phyloP scores from a whole-genome alignment of 208 protist genomes.

The Leishmania turanica region DNA sequence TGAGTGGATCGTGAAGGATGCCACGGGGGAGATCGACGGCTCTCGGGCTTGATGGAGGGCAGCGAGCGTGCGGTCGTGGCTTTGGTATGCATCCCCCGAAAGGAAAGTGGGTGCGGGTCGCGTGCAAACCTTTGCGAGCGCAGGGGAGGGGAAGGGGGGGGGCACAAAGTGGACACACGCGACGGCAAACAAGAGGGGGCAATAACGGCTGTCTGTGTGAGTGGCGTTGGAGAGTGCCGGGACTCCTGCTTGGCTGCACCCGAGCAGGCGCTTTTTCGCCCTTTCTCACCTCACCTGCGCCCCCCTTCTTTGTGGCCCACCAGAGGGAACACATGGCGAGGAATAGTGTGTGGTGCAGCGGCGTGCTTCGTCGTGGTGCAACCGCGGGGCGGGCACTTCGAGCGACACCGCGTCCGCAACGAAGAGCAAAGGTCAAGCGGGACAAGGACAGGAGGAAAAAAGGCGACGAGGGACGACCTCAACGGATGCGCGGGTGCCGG shows the following conservation, averaged over 20 bases:
- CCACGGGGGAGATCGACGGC: conserved; percentile 16
- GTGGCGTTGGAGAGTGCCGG: background rate
- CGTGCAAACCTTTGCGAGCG: background rate
- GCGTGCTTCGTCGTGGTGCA: background rate
- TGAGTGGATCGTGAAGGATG: conserved; percentile 44
- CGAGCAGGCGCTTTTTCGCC: background rate
- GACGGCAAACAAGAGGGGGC: background rate
- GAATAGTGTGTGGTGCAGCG: background rate
- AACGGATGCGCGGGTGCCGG: background rate
- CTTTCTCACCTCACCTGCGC: background rate
- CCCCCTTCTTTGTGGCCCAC: background rate
- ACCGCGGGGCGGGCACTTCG: background rate
- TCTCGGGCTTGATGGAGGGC: background rate
- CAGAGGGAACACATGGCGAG: background rate
- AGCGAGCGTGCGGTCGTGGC: background rate
- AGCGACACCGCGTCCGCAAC: background rate
- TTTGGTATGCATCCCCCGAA: background rate
- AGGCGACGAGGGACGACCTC: background rate
- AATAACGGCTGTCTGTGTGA: background rate
- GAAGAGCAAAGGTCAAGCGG: background rate
- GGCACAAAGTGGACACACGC: background rate
- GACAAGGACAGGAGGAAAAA: background rate
- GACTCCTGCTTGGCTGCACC: background rate
- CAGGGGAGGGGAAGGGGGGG: no score
- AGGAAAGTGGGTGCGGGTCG: background rate